Evolutionary conservation across 768 basidiomycete species (phyloP).

Genomic region (Pleurotus tuoliensis): DNA sequence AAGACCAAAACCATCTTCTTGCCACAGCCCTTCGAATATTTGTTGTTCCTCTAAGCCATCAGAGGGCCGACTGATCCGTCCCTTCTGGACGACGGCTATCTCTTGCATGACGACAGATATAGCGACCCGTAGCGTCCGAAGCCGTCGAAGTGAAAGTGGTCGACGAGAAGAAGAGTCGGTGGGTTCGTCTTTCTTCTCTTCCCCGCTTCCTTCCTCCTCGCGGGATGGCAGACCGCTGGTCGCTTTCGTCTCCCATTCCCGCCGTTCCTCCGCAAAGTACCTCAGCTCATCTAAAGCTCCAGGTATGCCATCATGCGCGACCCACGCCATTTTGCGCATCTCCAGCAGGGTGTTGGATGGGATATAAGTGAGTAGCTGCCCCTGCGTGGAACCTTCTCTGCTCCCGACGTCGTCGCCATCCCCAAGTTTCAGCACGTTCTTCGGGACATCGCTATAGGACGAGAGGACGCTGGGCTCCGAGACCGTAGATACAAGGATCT

Average conservation of each 20-base stretch:
- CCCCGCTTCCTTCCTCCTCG: not conserved
- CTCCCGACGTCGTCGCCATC: not conserved
- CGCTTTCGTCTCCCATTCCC: not conserved
- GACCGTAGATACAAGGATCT: conserved; percentile 40
- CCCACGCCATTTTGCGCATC: conserved; percentile 56
- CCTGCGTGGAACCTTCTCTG: not conserved
- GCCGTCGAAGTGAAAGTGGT: conserved; percentile 48
- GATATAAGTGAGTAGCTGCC: not conserved
- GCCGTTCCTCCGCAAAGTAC: conserved; percentile 18
- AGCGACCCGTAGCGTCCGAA: conserved; percentile 63
- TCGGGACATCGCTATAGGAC: not conserved
- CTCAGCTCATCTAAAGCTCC: conserved; percentile 62
- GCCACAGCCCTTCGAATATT: not conserved
- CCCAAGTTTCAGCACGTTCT: conserved; percentile 1
- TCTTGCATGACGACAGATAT: conserved; percentile 53
- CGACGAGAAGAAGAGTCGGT: conserved; percentile 20
- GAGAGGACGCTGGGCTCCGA: not conserved
- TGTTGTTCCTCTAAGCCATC: not conserved
- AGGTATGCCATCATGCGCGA: conserved; percentile 65
- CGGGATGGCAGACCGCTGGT: not conserved
- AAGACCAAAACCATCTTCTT: conserved; percentile 3
- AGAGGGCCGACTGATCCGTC: no score
- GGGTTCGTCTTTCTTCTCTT: not conserved
- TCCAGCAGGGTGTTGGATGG: conserved; percentile 23
- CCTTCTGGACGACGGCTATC: conserved; percentile 21